Evolutionary conservation across 148 eudicot species (phyloP), one percentile per base, ranked within the genome.

Genomic region (Euryodendron excelsum): DNA sequence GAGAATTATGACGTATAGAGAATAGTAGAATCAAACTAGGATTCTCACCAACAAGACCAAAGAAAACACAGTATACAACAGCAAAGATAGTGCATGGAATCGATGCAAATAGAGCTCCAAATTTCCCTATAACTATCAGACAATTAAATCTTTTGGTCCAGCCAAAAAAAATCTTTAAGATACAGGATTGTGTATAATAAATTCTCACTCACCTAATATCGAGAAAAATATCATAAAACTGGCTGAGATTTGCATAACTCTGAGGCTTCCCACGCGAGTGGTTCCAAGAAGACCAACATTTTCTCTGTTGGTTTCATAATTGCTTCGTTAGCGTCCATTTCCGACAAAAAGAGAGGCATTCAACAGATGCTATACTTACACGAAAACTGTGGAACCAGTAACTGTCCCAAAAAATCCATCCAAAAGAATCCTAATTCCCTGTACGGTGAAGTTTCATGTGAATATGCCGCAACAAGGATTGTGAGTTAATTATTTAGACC

Each of bases 201-300:
- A n/a, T n/a, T n/a, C n/a, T n/a, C n/a, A n/a, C n/a, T n/a, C n/a
- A n/a, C n/a, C n/a, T 86, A 96, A 80, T 8, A 96, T 85, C 2
- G 99, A 91, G 88, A 96, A 96, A 87, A 96, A 96, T 72, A 96
- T 96, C 99, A 96, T 96, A 79, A 93, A 96, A 34, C 99, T 97
- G 9, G 99, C 99, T 59, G 99, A 87, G 25, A 96, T 90, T 84
- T 96, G 99, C 81, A 93, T 84, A 39, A 96, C 97, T 76, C 99
- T 88, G 25, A 98, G 97, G 80, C 99, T 96, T 41, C 99, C 99
- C 33, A 96, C 93, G 41, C 98, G 94, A 72, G n/a, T n/a, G n/a
- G n/a, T n/a, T n/a, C n/a, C n/a, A n/a, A n/a, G n/a, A n/a, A n/a
- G n/a, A n/a, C n/a, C 99, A 0, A 96, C 83, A 81, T 96, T 96